Percentiles rank a stretch among this genome's conserved stretches.
Conservation (phyloP, 352 stramenopile genomes). For the Pythium aristosporum region DNA sequence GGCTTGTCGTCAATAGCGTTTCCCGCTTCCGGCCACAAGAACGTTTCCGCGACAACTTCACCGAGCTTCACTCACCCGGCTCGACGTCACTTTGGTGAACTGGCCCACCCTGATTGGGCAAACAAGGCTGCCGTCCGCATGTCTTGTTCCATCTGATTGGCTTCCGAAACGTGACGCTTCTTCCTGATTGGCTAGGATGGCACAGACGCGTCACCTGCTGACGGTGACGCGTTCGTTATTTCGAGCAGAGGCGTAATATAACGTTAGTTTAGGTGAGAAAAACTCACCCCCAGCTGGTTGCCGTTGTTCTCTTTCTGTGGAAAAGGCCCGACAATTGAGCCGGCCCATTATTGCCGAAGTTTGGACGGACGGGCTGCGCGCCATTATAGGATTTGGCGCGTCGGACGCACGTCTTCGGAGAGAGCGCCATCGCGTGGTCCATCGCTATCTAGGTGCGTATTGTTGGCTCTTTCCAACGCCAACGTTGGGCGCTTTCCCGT, state of each 20-base stretch:
- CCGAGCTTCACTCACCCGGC: slow-evolving; percentile 11
- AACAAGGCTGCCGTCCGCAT: slow-evolving; percentile 6
- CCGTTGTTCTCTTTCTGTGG: slow-evolving; percentile 7
- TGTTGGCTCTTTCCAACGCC: too few relatives aligned
- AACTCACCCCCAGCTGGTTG: background rate
- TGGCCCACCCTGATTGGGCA: slow-evolving; percentile 17
- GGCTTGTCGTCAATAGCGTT: too few relatives aligned
- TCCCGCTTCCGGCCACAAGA: background rate
- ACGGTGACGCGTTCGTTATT: slow-evolving; percentile 23
- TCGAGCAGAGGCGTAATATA: background rate
- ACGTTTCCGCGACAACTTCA: background rate
- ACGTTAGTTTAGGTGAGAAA: slow-evolving; percentile 25
- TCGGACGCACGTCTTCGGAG: background rate
- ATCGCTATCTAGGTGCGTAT: background rate
- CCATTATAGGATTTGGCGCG: background rate
- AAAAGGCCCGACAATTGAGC: background rate
- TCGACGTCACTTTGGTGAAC: slow-evolving; percentile 3
- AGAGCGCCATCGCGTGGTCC: background rate
- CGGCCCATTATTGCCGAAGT: background rate
- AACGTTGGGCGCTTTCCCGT: background rate
- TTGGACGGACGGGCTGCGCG: background rate
- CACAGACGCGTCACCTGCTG: background rate
- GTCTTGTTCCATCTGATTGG: slow-evolving; percentile 12
- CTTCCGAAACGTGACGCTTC: background rate
- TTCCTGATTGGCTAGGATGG: slow-evolving; percentile 9